Evolutionary conservation across 257 asterid genomes (phyloP), one percentile per base, ranked within the genome.

Genomic region (Marsdenia floribunda): DNA sequence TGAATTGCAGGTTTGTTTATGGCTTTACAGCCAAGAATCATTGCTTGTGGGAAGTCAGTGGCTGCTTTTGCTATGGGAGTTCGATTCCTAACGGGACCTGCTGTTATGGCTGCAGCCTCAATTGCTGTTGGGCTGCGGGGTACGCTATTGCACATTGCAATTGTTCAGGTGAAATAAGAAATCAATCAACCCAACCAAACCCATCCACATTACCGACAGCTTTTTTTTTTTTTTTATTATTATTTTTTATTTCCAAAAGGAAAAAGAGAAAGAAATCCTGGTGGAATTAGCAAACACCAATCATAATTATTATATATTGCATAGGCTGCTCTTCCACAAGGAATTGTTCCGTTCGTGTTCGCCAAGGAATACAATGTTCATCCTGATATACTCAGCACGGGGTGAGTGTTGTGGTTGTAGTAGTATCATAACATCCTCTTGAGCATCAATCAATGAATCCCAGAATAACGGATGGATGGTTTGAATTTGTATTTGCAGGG

Each of bases 21-120:
- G 88, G 88, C 86, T 42, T 71, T 85, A 68, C 85, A 83, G 22
- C 88, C 86, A 65, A 82, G 74, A 82, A 82, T 85, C 59, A 82
- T 85, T 73, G 88, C 85, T 1, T 85, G 88, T 70, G 88, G 88
- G 68, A 85, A 85, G 52, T 75, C 83, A 1, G 29, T 82, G 75
- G 88, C 88, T 58, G 40, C 77, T 8, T 85, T 82, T 63, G 77
- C 88, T 14, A 85, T 85, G 88, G 81, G 77, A 2, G 76, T 85
- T 68, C 76, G 88, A 58, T 85, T 85, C 69, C 77, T 85, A 3
- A 74, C 78, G 10, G 88, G 88, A 12, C 88, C 88, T 37, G 88
- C 88, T 14, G 88, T 85, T 18, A 85, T 82, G 88, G 88, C 86
- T 80, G 86, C 85, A 59, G 83, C 88, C 54, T 82, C 88, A 2